Evolutionary conservation across 345 rosid species (phyloP).

Genomic region (Euphorbia peplus): DNA sequence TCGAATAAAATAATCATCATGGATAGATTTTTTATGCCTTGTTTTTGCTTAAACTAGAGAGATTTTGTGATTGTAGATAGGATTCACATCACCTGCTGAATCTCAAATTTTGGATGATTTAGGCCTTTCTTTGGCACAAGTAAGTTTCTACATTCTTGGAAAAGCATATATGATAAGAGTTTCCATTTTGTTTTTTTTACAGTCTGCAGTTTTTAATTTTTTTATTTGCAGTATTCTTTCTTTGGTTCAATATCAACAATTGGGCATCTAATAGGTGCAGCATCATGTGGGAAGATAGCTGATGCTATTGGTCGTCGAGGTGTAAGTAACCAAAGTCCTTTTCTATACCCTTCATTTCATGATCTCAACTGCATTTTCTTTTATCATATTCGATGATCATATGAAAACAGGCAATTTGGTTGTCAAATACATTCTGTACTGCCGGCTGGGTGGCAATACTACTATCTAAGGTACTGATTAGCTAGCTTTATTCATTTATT

Average conservation of each 20-base stretch:
- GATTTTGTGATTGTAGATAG: slow-evolving; percentile 16
- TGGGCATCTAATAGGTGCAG: slow-evolving; percentile 34
- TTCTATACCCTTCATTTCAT: background rate
- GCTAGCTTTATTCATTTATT: background rate
- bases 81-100: slow-evolving; percentile 43
- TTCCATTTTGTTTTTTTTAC: too few relatives aligned
- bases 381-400: too few relatives aligned
- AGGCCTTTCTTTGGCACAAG: slow-evolving; percentile 32
- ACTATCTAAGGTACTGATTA: slow-evolving; percentile 36
- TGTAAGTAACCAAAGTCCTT: slow-evolving; percentile 15
- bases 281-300: slow-evolving; percentile 30
- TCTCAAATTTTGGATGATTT: slow-evolving; percentile 40
- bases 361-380: background rate
- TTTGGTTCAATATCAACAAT: slow-evolving; percentile 36
- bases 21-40: too few relatives aligned
- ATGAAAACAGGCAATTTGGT: slow-evolving; percentile 25
- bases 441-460: slow-evolving; percentile 53
- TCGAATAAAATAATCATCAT: too few relatives aligned
- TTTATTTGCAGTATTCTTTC: slow-evolving; percentile 31
- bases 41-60: background rate
- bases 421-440: slow-evolving; percentile 35
- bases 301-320: slow-evolving; percentile 36
- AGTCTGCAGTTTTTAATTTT: background rate
- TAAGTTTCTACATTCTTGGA: slow-evolving; percentile 10
- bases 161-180: too few relatives aligned